These are phyloP conservation scores for Posidonia oceanica DNA, from an alignment of 116 monocot genomes.

Conservation along the genomic window DNA sequence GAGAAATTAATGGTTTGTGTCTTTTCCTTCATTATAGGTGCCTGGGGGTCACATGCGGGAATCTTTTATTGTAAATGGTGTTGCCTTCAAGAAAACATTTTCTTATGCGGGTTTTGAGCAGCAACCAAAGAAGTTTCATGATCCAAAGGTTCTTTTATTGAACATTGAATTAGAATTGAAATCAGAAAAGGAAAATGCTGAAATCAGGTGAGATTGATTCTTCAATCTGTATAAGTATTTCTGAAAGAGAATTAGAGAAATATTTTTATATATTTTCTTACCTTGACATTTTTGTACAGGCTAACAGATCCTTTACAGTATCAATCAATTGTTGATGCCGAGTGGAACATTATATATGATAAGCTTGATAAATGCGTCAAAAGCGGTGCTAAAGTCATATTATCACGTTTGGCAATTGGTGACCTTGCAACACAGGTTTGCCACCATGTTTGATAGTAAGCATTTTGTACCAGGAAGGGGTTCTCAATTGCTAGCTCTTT, in stretches of 20 bases:
- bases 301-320: slow-evolving; percentile 85
- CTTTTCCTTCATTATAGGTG: slow-evolving; percentile 28
- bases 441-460: neutral
- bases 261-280: neutral
- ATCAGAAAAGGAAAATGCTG: slow-evolving; percentile 99
- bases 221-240: neutral
- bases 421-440: slow-evolving; percentile 95
- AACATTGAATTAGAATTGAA: slow-evolving; percentile 96
- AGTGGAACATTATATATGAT: slow-evolving; percentile 99
- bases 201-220: slow-evolving; percentile 57
- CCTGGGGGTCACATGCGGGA: slow-evolving; percentile 95
- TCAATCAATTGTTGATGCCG: slow-evolving; percentile 98
- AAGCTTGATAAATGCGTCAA: slow-evolving; percentile 93
- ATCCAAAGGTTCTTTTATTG: slow-evolving; percentile 87
- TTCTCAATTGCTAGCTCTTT: neutral
- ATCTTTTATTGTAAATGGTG: slow-evolving; percentile 95
- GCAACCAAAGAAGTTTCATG: slow-evolving; percentile 95
- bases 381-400: slow-evolving; percentile 86
- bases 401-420: slow-evolving; percentile 94
- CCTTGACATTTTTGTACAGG: slow-evolving; percentile 20
- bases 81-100: slow-evolving; percentile 99
- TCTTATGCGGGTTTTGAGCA: slow-evolving; percentile 99
- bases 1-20: neutral
- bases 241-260: neutral
- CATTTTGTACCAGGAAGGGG: neutral